phyloP scores from a whole-genome alignment of 495 filamentous ascomycete genomes.

The Aspergillus cristatus region DNA sequence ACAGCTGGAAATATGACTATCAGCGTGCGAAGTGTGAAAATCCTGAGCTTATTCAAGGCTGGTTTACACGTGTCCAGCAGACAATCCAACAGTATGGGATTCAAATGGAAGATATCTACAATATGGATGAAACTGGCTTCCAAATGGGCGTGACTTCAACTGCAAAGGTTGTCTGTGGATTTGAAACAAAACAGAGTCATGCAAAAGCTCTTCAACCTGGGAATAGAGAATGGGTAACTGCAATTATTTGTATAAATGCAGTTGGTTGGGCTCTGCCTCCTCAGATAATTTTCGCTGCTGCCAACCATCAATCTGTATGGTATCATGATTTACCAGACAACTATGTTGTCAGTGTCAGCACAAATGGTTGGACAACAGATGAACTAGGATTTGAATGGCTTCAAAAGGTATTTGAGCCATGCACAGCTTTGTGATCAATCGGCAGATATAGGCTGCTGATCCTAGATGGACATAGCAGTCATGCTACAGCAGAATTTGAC shows the following conservation, averaged over 20 bases:
- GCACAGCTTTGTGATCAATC: slow-evolving; percentile 10
- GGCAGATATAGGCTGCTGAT: slow-evolving; percentile 21
- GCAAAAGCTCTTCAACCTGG: slow-evolving; percentile 5
- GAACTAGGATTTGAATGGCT: slow-evolving; percentile 13
- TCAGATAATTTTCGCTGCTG: slow-evolving; percentile 13
- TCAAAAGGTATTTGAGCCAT: slow-evolving; percentile 11
- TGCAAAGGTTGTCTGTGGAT: slow-evolving; percentile 10
- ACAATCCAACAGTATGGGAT: slow-evolving; percentile 19
- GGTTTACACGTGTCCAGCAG: slow-evolving; percentile 2
- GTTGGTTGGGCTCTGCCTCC: neutral
- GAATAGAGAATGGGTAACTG: slow-evolving; percentile 8
- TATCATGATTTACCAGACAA: slow-evolving; percentile 9
- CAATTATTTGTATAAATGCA: no score
- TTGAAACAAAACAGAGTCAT: slow-evolving; percentile 9
- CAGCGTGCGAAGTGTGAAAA: slow-evolving; percentile 5
- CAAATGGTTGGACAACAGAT: slow-evolving; percentile 20
- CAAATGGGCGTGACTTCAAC: slow-evolving; percentile 12
- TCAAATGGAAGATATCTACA: slow-evolving; percentile 29
- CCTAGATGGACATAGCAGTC: slow-evolving; percentile 22
- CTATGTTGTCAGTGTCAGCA: slow-evolving; percentile 8
- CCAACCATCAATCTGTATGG: slow-evolving; percentile 11
- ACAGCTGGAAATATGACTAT: slow-evolving; percentile 7
- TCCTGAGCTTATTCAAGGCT: slow-evolving; percentile 1
- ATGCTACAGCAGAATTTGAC: slow-evolving; percentile 17
- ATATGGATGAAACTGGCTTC: slow-evolving; percentile 37